Evolutionary conservation across 805 yeast genomes (phyloP).

Genomic region (Ogataea minuta): DNA sequence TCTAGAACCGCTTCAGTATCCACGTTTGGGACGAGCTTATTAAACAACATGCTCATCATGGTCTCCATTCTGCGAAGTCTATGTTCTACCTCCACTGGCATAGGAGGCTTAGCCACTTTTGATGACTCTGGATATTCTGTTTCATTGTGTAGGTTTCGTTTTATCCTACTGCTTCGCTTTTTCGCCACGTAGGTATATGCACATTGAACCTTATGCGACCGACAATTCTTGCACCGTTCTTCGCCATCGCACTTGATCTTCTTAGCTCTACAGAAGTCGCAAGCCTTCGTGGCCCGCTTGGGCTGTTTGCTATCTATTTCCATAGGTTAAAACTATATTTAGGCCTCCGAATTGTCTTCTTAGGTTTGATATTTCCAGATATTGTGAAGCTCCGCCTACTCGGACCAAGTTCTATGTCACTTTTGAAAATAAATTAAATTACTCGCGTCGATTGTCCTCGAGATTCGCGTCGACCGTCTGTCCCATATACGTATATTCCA

Average conservation of each 20-base stretch:
- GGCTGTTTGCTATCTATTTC: constrained; percentile 8
- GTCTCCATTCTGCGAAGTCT: constrained; percentile 1
- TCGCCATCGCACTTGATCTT: constrained; percentile 53
- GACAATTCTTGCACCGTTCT: constrained; percentile 42
- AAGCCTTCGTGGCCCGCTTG: constrained; percentile 43
- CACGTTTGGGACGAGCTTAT: background rate
- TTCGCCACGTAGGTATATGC: constrained; percentile 36
- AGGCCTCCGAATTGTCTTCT: no score
- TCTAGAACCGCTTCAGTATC: background rate
- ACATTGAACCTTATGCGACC: constrained; percentile 35
- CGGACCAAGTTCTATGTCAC: no score
- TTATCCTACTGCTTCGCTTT: constrained; percentile 18
- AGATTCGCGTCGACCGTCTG: no score
- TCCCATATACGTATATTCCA: no score
- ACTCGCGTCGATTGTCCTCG: no score
- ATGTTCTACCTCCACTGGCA: constrained; percentile 1
- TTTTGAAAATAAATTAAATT: no score
- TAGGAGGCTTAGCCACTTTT: no score
- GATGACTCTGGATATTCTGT: background rate
- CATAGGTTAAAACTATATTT: background rate
- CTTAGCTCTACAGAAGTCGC: constrained; percentile 47
- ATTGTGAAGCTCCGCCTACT: no score
- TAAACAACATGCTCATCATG: constrained; percentile 3
- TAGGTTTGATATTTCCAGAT: no score
- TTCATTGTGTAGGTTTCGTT: background rate